Evolutionary conservation across 768 basidiomycete species (phyloP).

Genomic region (Cystoderma amianthinum): DNA sequence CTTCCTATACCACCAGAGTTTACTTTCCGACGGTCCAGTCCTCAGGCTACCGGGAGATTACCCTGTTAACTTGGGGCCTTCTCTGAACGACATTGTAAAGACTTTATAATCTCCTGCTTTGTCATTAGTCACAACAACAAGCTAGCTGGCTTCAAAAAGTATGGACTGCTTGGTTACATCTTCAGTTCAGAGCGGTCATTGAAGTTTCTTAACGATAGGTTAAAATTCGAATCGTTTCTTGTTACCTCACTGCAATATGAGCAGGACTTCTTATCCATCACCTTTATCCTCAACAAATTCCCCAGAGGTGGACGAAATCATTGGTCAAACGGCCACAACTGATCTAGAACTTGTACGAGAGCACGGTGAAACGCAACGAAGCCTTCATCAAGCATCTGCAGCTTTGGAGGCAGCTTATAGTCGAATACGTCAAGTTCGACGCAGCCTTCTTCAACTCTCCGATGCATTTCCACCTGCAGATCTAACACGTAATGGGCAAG

Average conservation of each 20-base stretch:
- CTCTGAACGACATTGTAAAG: too few species aligned
- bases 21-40: too few species aligned
- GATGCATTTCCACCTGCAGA: constrained; percentile 20
- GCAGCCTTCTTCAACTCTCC: constrained; percentile 37
- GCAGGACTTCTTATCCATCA: constrained; percentile 18
- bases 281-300: constrained; percentile 17
- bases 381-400: constrained; percentile 42
- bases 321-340: constrained; percentile 3
- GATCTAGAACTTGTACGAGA: neutral
- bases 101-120: too few species aligned
- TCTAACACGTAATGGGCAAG: constrained; percentile 13
- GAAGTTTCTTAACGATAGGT: too few species aligned
- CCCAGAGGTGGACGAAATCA: constrained; percentile 8
- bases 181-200: too few species aligned
- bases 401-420: constrained; percentile 48
- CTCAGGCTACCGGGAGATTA: too few species aligned
- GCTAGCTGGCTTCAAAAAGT: too few species aligned
- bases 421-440: constrained; percentile 48
- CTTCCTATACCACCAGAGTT: too few species aligned
- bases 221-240: too few species aligned
- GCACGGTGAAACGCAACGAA: constrained; percentile 20
- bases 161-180: too few species aligned
- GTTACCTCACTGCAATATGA: constrained; percentile 16
- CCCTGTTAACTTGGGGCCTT: too few species aligned
- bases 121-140: too few species aligned